Conservation (phyloP, 1,284 basidiomycete species). For the Ustilago crameri region DNA sequence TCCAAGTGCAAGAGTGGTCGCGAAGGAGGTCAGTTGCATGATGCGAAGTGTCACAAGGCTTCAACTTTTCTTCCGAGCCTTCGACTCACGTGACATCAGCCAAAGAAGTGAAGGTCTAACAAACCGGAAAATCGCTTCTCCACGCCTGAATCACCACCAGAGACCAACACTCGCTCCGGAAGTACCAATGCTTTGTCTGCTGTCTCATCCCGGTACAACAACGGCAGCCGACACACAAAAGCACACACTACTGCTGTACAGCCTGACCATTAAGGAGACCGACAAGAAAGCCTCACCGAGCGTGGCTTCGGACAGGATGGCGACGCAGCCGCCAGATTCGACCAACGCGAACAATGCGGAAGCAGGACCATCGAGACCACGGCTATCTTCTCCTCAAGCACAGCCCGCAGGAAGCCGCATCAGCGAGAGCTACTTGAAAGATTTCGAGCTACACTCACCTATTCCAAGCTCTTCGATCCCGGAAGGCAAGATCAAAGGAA, state of each 20-base stretch:
- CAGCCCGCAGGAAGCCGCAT: background rate
- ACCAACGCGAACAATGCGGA: conserved; percentile 1
- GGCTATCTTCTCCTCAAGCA: background rate
- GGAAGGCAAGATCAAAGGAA: conserved; percentile 3
- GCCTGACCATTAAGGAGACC: too few relatives aligned
- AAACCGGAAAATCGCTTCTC: conserved; percentile 9
- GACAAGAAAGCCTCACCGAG: too few relatives aligned
- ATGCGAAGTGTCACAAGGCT: conserved; percentile 12
- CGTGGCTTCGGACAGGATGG: background rate
- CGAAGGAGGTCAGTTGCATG: background rate
- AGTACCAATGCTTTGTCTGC: too few relatives aligned
- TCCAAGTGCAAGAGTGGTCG: background rate
- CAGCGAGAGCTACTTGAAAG: background rate
- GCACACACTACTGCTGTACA: too few relatives aligned
- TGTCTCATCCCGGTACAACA: too few relatives aligned
- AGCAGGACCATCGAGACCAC: conserved; percentile 5
- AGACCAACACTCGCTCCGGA: too few relatives aligned
- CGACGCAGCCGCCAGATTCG: background rate
- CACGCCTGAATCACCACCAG: conserved; percentile 5
- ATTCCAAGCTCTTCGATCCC: conserved; percentile 2
- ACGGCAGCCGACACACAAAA: too few relatives aligned
- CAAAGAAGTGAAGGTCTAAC: conserved; percentile 11
- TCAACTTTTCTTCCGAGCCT: conserved; percentile 32
- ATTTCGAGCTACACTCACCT: background rate
- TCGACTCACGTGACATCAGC: conserved; percentile 21